Conservation (phyloP, 2,329 filamentous ascomycete species). For the Stagonosporopsis vannaccii region DNA sequence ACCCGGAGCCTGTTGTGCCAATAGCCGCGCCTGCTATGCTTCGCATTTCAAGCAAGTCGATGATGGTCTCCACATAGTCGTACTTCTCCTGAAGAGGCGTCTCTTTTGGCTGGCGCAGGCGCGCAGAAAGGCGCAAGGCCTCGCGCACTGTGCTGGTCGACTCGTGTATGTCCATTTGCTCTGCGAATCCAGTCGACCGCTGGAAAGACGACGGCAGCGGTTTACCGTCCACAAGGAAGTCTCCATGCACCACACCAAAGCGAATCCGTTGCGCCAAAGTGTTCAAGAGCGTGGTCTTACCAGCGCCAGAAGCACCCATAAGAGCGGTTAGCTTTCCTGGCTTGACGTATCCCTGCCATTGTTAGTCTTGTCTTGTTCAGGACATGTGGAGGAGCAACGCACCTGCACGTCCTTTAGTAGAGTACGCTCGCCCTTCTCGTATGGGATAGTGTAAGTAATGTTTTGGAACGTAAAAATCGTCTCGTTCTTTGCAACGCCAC, state of each 20-base stretch:
- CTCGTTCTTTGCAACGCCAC: slow-evolving; percentile 68
- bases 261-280: slow-evolving; percentile 53
- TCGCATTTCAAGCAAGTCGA: slow-evolving; percentile 69
- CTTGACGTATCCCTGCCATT: slow-evolving; percentile 76
- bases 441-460: slow-evolving; percentile 77
- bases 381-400: too few relatives aligned
- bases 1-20: slow-evolving; percentile 57
- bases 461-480: slow-evolving; percentile 78
- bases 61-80: slow-evolving; percentile 70
- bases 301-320: slow-evolving; percentile 69
- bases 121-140: slow-evolving; percentile 69
- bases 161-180: slow-evolving; percentile 70
- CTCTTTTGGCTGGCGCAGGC: slow-evolving; percentile 67
- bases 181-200: slow-evolving; percentile 82
- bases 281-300: slow-evolving; percentile 48
- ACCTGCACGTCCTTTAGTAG: slow-evolving; percentile 65
- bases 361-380: not conserved
- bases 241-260: slow-evolving; percentile 54
- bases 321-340: slow-evolving; percentile 88
- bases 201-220: slow-evolving; percentile 70
- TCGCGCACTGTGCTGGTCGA: slow-evolving; percentile 69
- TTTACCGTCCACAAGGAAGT: slow-evolving; percentile 54
- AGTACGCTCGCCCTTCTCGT: slow-evolving; percentile 52
- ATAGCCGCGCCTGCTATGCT: slow-evolving; percentile 71
- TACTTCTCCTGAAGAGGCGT: slow-evolving; percentile 67